Evolutionary conservation across 768 basidiomycete species (phyloP).

Genomic region (Mycena chlorophos): DNA sequence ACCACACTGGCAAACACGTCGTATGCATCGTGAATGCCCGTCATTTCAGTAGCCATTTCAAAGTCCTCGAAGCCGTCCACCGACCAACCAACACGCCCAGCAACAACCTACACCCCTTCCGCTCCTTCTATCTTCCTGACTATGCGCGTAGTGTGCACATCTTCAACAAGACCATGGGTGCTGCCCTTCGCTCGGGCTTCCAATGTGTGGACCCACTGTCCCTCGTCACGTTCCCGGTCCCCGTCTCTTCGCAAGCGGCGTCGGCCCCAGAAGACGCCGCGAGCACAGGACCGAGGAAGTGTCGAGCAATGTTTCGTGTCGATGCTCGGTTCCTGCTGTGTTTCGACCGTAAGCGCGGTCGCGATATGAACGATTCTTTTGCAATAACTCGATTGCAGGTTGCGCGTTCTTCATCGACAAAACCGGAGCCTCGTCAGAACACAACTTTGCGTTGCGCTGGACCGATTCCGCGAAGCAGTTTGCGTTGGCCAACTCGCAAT

Average conservation of each 20-base stretch:
- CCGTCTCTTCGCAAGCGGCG: conserved; percentile 6
- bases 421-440: conserved; percentile 14
- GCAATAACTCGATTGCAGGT: conserved; percentile 5
- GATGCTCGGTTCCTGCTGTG: conserved; percentile 16
- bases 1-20: conserved; percentile 10
- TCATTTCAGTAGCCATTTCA: conserved; percentile 20
- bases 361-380: neutral
- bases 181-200: conserved; percentile 10
- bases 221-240: conserved; percentile 18
- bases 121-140: conserved; percentile 22
- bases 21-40: conserved; percentile 16
- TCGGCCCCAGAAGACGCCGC: neutral
- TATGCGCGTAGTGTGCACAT: conserved; percentile 19
- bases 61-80: conserved; percentile 11
- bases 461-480: conserved; percentile 14
- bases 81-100: neutral
- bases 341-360: conserved; percentile 16
- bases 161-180: conserved; percentile 19
- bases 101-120: conserved; percentile 5
- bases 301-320: conserved; percentile 21
- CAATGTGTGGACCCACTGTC: conserved; percentile 20
- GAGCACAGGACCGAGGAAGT: conserved; percentile 2
- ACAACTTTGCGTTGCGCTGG: conserved; percentile 17
- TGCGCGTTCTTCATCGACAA: conserved; percentile 22
- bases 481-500: conserved; percentile 9